These are phyloP conservation scores for Linum tenue DNA, from an alignment of 345 rosid species.

Conservation along the genomic window DNA sequence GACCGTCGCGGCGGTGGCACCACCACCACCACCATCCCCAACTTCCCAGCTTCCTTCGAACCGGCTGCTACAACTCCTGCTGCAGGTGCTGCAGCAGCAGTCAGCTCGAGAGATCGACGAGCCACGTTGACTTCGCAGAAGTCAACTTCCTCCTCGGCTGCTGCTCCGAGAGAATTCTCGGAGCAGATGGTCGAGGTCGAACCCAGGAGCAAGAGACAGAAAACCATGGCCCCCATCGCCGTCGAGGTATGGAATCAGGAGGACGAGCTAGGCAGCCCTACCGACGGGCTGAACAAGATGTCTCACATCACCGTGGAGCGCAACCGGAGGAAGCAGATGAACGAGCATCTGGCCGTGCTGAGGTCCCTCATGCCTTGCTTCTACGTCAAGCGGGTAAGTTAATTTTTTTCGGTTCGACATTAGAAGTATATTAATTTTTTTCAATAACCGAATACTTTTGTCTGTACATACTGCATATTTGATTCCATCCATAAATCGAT, in stretches of 20 bases:
- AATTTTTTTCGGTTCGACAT: no score
- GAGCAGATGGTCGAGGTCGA: conserved; percentile 28
- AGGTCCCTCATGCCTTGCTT: conserved; percentile 95
- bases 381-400: conserved; percentile 94
- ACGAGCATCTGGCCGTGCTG: conserved; percentile 69
- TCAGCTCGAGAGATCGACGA: no score
- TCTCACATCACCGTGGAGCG: conserved; percentile 94
- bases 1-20: conserved; percentile 31
- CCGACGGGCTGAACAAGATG: conserved; percentile 55
- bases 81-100: no score
- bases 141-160: conserved; percentile 18
- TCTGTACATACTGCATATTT: no score
- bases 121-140: conserved; percentile 27
- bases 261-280: conserved; percentile 21
- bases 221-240: conserved; percentile 9
- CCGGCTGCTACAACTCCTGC: conserved; percentile 12
- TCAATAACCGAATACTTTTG: no score
- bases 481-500: no score
- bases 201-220: conserved; percentile 39
- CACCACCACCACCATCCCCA: conserved; percentile 13
- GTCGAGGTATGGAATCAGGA: neutral
- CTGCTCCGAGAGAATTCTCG: conserved; percentile 22
- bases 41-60: conserved; percentile 19
- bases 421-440: no score
- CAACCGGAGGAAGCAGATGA: conserved; percentile 98